phyloP scores from a whole-genome alignment of 129 eudicot species.

The Flaveria trinervia region DNA sequence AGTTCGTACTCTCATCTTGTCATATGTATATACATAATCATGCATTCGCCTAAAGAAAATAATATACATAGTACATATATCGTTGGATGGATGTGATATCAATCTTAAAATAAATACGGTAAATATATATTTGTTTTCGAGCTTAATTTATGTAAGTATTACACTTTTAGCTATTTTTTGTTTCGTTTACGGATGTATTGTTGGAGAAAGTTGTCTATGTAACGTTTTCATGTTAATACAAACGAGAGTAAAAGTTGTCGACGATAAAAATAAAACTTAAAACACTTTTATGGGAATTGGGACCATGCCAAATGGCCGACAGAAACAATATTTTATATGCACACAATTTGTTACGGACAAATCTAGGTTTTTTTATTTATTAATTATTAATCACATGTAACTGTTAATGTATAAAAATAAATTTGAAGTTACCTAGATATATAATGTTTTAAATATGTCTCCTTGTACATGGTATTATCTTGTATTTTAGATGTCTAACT shows the following conservation, averaged over 20 bases:
- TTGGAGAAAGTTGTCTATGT: neutral
- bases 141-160: no score
- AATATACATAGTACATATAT: neutral
- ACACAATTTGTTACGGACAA: neutral
- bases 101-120: neutral
- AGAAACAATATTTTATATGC: neutral
- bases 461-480: no score
- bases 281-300: conserved; percentile 12
- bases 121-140: neutral
- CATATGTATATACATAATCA: no score
- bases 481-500: no score
- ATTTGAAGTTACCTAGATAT: no score
- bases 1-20: neutral
- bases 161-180: neutral
- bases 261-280: neutral
- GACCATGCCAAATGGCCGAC: neutral
- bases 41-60: neutral
- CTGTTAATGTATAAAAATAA: no score
- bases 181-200: neutral
- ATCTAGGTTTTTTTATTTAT: no score
- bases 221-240: neutral
- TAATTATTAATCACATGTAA: no score
- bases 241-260: conserved; percentile 7
- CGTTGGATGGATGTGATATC: neutral
- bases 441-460: no score